phyloP scores from a whole-genome alignment of 352 stramenopile species.

The Phytophthora hibernalis region DNA sequence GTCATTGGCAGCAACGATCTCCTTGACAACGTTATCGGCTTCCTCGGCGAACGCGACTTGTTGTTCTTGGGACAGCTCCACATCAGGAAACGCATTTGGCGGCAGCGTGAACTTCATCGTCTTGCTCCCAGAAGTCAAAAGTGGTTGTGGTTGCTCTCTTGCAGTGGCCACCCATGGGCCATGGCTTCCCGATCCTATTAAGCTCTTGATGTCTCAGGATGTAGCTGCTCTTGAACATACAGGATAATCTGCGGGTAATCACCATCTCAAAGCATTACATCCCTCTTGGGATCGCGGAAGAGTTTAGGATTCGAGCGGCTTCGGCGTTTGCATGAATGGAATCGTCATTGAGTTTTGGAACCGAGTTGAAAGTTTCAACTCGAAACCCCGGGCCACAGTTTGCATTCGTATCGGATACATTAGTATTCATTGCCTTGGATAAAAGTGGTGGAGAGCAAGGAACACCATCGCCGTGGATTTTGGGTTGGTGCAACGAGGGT shows the following conservation, averaged over 20 bases:
- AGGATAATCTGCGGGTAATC: constrained; percentile 6
- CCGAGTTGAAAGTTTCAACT: constrained; percentile 10
- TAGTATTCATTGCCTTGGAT: neutral
- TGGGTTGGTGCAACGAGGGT: constrained; percentile 5
- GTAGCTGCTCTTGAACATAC: constrained; percentile 1
- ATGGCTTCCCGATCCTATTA: constrained; percentile 20
- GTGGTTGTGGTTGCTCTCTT: neutral
- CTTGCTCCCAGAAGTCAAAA: constrained; percentile 7
- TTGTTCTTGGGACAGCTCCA: constrained; percentile 38
- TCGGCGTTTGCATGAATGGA: too few relatives aligned
- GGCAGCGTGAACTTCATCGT: constrained; percentile 58
- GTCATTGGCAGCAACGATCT: constrained; percentile 49
- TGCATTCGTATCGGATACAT: neutral
- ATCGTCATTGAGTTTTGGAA: neutral
- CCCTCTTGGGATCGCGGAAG: constrained; percentile 5
- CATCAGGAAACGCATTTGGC: constrained; percentile 40
- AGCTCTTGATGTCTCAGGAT: constrained; percentile 24
- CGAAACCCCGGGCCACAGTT: too few relatives aligned
- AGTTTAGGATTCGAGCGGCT: neutral
- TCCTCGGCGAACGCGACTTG: constrained; percentile 42
- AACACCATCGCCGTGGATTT: constrained; percentile 8
- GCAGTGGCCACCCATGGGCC: constrained; percentile 12
- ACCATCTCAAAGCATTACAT: constrained; percentile 14
- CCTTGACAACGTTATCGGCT: constrained; percentile 44
- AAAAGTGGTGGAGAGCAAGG: constrained; percentile 6